A percentile compares a stretch with the other conserved stretches of the same genome.
These are phyloP conservation scores for Phoma sp. DNA, from an alignment of 2,329 filamentous ascomycete genomes.

Conservation along the genomic window DNA sequence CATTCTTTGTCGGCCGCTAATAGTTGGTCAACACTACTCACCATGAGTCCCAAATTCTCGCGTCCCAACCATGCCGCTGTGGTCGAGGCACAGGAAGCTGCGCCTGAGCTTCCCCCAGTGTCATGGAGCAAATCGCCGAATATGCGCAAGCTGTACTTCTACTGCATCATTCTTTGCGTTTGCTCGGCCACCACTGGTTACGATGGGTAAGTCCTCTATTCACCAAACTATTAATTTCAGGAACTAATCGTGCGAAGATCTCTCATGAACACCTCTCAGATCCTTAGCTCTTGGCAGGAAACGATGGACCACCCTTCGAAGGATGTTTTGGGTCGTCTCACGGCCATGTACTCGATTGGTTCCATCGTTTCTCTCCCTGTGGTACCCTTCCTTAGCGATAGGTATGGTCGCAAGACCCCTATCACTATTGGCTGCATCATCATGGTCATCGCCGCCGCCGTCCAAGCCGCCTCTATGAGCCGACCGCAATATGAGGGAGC, in stretches of 20 bases:
- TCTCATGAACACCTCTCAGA: slow-evolving; percentile 29
- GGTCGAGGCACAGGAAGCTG: slow-evolving; percentile 24
- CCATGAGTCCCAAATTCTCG: slow-evolving; percentile 21
- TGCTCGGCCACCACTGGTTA: slow-evolving; percentile 61
- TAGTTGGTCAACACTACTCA: slow-evolving; percentile 14
- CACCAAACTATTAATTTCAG: not conserved
- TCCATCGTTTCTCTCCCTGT: slow-evolving; percentile 36
- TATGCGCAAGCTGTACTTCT: slow-evolving; percentile 61
- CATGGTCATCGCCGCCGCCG: slow-evolving; percentile 47
- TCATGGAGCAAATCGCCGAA: slow-evolving; percentile 15
- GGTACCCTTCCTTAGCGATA: slow-evolving; percentile 41
- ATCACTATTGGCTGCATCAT: slow-evolving; percentile 47
- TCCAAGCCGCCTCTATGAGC: slow-evolving; percentile 18
- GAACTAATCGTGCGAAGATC: slow-evolving; percentile 10
- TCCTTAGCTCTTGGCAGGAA: slow-evolving; percentile 38
- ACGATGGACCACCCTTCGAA: slow-evolving; percentile 42
- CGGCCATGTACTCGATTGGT: slow-evolving; percentile 46
- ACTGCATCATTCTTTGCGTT: slow-evolving; percentile 54
- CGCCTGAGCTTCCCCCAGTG: slow-evolving; percentile 17
- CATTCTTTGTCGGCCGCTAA: slow-evolving; percentile 10
- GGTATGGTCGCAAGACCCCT: slow-evolving; percentile 44
- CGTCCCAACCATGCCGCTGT: slow-evolving; percentile 18
- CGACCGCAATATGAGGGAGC: slow-evolving; percentile 58
- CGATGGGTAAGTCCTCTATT: slow-evolving; percentile 51
- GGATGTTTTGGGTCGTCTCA: slow-evolving; percentile 48